A percentile compares a stretch with the other conserved stretches of the same genome.
phyloP scores from a whole-genome alignment of 345 rosid genomes.

The Aethionema arabicum region DNA sequence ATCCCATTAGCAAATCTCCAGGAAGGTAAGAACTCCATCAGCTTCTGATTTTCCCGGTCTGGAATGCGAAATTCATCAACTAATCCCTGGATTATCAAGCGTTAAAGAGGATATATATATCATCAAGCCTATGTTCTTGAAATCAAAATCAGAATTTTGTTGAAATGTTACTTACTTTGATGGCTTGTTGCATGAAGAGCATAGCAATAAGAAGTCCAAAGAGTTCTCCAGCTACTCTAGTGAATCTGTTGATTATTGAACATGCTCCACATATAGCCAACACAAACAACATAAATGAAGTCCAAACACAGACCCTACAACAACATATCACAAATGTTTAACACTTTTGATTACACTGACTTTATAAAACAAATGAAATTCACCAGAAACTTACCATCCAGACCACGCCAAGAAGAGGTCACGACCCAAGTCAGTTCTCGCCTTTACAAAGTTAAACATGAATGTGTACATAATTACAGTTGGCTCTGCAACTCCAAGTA shows the following conservation, averaged over 20 bases:
- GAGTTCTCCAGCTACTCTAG: constrained; percentile 89
- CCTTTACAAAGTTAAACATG: constrained; percentile 94
- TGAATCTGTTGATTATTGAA: constrained; percentile 91
- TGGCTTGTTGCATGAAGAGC: constrained; percentile 98
- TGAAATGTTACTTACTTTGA: constrained; percentile 52
- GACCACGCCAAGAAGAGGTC: constrained; percentile 87
- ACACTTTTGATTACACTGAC: neutral
- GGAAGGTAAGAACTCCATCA: constrained; percentile 54
- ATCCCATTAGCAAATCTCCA: constrained; percentile 98
- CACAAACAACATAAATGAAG: constrained; percentile 74
- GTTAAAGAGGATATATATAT: neutral
- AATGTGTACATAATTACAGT: constrained; percentile 96
- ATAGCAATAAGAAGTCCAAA: constrained; percentile 98
- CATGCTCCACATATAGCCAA: constrained; percentile 91
- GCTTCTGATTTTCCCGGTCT: constrained; percentile 50
- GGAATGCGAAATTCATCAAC: constrained; percentile 90
- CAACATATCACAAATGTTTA: constrained; percentile 14
- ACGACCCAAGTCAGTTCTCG: constrained; percentile 75
- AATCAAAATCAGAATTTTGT: constrained; percentile 9
- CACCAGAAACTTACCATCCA: constrained; percentile 60
- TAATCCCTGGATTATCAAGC: constrained; percentile 53
- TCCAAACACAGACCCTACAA: constrained; percentile 95
- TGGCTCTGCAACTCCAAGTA: constrained; percentile 98
- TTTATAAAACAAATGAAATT: constrained; percentile 7
- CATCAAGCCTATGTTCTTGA: constrained; percentile 9